These are phyloP conservation scores for Eucalyptus sp. DNA, from an alignment of 345 rosid species.

Conservation along the genomic window DNA sequence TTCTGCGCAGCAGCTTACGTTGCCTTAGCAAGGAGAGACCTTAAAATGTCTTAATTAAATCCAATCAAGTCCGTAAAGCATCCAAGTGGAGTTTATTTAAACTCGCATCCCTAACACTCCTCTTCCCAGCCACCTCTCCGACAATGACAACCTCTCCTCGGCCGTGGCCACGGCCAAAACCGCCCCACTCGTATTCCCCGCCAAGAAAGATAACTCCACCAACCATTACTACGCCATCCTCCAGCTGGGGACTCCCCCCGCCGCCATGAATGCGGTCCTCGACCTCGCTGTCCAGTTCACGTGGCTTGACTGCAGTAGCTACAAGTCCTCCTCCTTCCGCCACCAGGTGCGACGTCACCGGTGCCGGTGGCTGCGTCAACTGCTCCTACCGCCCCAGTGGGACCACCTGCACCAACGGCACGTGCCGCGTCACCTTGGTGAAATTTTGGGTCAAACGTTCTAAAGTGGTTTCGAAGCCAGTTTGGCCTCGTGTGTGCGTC, in stretches of 20 bases:
- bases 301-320: slow-evolving; percentile 29
- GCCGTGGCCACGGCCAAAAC: too few species aligned
- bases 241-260: slow-evolving; percentile 5
- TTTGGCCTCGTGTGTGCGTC: neutral
- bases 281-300: slow-evolving; percentile 22
- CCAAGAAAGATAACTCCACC: too few species aligned
- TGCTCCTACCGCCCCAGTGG: neutral
- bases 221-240: slow-evolving; percentile 11
- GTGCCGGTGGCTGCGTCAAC: neutral
- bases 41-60: too few species aligned
- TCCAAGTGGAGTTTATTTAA: too few species aligned
- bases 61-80: too few species aligned
- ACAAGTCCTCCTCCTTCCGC: slow-evolving; percentile 19
- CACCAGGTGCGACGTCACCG: slow-evolving; percentile 7
- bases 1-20: too few species aligned
- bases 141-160: too few species aligned
- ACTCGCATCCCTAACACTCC: too few species aligned
- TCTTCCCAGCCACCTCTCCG: too few species aligned
- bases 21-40: too few species aligned
- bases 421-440: slow-evolving; percentile 8
- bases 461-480: rapidly evolving
- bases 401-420: slow-evolving; percentile 20
- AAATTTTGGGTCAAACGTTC: neutral
- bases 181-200: too few species aligned
- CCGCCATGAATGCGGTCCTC: neutral